Evolutionary conservation across 805 yeast genomes (phyloP), one percentile per base, ranked within the genome.

Genomic region (Nakazawaea ambrosiae): DNA sequence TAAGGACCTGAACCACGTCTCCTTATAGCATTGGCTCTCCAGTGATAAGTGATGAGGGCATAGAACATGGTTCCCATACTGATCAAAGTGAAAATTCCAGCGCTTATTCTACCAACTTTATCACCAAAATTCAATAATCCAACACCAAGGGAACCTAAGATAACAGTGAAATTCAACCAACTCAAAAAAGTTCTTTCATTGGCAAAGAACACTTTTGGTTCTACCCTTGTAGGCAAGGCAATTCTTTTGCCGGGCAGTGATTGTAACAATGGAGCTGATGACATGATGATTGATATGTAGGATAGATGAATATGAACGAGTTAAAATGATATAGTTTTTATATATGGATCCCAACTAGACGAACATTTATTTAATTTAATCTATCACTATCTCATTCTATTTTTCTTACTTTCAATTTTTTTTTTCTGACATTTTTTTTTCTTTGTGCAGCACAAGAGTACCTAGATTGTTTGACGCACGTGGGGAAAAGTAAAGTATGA

Each of bases 1-100:
- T 92, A 92, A n/a, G 98, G 98, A 33, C 98, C 98, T 11, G 95
- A 78, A 29, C 98, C 98, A 63, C 97, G 81, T 64, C 90, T 75
- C 62, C 99, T 81, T 49, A 92, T 92, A 42, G 98, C 98, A 57
- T 89, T 87, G 2, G 98, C 98, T 69, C 99, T 85, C 98, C 98
- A 94, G 63, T 92, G 99, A 61, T 92, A 92, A 10, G 97, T 92
- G 33, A 87, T 73, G 45, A 92, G 72, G 2, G 99, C 98, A 54
- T 92, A 92, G 3, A 81, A 73, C 99, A 92, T 92, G 18, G 98
- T 90, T 46, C 85, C 87, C 97, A 92, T 90, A 45, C 98, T 95
- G 39, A 92, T 89, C 44, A 90, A 69, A 3, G 98, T 94, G 70
- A 92, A 92, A 40, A 92, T 68, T 4, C 90, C 92, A 31, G 99